These are phyloP conservation scores for Bipolaris cookei DNA, from an alignment of 2,329 filamentous ascomycete genomes.

Conservation along the genomic window DNA sequence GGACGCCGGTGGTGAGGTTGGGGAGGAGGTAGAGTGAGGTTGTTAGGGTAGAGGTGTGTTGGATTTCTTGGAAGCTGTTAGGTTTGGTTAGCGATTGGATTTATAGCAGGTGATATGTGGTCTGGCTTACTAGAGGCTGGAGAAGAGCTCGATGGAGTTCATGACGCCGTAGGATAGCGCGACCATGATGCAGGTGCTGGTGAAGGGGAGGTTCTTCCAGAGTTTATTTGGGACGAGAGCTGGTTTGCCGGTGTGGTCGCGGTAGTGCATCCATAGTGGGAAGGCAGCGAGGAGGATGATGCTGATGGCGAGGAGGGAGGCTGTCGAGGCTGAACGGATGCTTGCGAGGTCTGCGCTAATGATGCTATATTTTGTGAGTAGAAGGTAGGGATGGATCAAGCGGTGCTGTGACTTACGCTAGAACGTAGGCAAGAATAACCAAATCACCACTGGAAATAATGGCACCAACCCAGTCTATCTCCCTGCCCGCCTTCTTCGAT, in stretches of 20 bases:
- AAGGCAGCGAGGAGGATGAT: constrained; percentile 37
- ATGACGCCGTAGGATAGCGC: constrained; percentile 46
- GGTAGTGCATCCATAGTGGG: constrained; percentile 42
- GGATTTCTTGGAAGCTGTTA: constrained; percentile 51
- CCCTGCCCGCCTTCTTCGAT: constrained; percentile 23
- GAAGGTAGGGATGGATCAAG: background rate
- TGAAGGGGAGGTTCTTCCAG: constrained; percentile 64
- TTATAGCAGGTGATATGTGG: background rate
- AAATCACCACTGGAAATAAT: constrained; percentile 33
- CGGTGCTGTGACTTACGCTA: constrained; percentile 27
- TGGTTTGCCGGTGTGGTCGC: constrained; percentile 21
- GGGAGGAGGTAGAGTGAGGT: constrained; percentile 54
- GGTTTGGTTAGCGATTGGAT: background rate
- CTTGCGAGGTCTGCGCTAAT: constrained; percentile 32
- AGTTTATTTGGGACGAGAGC: constrained; percentile 48
- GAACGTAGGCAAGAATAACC: constrained; percentile 32
- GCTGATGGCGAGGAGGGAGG: constrained; percentile 32
- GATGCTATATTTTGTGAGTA: constrained; percentile 24
- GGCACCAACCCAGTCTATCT: constrained; percentile 42
- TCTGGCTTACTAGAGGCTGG: constrained; percentile 52
- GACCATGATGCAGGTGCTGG: constrained; percentile 59
- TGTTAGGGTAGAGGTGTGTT: constrained; percentile 40
- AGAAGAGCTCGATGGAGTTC: constrained; percentile 49
- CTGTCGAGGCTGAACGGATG: constrained; percentile 31
- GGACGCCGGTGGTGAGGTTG: constrained; percentile 45